Conservation (phyloP, 2,329 filamentous ascomycete genomes). For the Zasmidium citrigriseum region DNA sequence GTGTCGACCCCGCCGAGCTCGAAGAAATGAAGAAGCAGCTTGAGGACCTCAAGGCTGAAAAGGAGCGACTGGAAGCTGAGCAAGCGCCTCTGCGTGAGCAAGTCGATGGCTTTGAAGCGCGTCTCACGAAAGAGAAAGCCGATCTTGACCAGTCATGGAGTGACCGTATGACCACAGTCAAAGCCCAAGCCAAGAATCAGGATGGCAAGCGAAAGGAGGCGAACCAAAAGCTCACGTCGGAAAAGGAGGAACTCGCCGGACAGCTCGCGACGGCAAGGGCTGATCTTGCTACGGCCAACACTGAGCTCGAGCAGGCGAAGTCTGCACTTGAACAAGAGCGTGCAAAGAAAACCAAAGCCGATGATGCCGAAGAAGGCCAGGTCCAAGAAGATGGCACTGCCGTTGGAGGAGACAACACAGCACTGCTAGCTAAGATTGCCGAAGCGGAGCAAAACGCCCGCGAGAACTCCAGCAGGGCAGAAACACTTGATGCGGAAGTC, state of each 20-base stretch:
- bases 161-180: slow-evolving; percentile 25
- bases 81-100: slow-evolving; percentile 54
- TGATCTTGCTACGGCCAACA: slow-evolving; percentile 17
- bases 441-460: slow-evolving; percentile 43
- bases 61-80: slow-evolving; percentile 53
- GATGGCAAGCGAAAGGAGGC: slow-evolving; percentile 66
- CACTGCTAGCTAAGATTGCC: slow-evolving; percentile 38
- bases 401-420: slow-evolving; percentile 31
- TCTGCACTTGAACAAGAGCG: slow-evolving; percentile 66
- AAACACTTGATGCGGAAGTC: slow-evolving; percentile 39
- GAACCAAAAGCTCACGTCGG: slow-evolving; percentile 58
- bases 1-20: slow-evolving; percentile 89
- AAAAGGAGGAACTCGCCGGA: slow-evolving; percentile 57
- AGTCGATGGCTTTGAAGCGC: slow-evolving; percentile 49
- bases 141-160: slow-evolving; percentile 26
- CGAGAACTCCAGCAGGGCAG: slow-evolving; percentile 40
- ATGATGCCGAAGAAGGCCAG: slow-evolving; percentile 49
- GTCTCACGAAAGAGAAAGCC: slow-evolving; percentile 34
- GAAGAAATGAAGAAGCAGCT: slow-evolving; percentile 84
- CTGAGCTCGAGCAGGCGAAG: slow-evolving; percentile 63
- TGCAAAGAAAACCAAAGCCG: slow-evolving; percentile 38
- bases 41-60: slow-evolving; percentile 54
- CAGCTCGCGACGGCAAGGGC: slow-evolving; percentile 27
- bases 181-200: slow-evolving; percentile 53
- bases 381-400: slow-evolving; percentile 37